phyloP scores from a whole-genome alignment of 148 eudicot species.

The Spergularia bocconei region DNA sequence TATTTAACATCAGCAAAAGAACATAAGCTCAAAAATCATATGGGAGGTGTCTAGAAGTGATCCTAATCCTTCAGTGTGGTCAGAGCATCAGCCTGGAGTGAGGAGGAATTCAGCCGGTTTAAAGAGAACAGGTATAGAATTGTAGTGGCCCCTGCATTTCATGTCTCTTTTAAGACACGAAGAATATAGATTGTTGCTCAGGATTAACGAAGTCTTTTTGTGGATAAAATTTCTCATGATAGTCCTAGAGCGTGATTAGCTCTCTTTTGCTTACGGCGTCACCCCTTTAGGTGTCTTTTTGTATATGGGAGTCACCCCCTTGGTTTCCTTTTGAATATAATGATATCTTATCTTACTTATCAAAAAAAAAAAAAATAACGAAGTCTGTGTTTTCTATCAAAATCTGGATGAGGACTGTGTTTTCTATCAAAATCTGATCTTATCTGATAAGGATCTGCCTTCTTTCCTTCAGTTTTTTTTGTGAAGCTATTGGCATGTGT shows the following conservation, averaged over 20 bases:
- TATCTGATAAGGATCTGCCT: not conserved
- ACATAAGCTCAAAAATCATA: conserved; percentile 25
- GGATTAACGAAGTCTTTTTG: not conserved
- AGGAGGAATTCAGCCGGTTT: conserved; percentile 19
- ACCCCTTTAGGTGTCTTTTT: too few relatives aligned
- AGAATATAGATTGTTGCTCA: not conserved
- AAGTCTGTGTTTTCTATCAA: not conserved
- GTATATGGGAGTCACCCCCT: too few relatives aligned
- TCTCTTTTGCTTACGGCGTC: too few relatives aligned
- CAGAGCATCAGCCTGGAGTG: conserved; percentile 26
- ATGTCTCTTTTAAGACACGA: not conserved
- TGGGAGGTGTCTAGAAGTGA: conserved; percentile 31
- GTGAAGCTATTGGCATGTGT: not conserved
- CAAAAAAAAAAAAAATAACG: too few relatives aligned
- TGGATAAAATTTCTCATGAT: too few relatives aligned
- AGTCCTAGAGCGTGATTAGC: too few relatives aligned
- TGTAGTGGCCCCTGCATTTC: not conserved
- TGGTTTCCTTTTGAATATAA: too few relatives aligned
- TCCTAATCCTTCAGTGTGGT: conserved; percentile 23
- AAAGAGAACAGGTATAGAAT: conserved; percentile 28
- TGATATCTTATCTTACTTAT: too few relatives aligned
- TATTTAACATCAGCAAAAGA: conserved; percentile 40
- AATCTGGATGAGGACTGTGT: not conserved
- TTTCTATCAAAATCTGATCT: conserved; percentile 13
- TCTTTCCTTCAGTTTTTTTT: not conserved